These are phyloP conservation scores for Thermothelomyces thermophilus DNA, from an alignment of 2,329 filamentous ascomycete genomes.

Conservation along the genomic window DNA sequence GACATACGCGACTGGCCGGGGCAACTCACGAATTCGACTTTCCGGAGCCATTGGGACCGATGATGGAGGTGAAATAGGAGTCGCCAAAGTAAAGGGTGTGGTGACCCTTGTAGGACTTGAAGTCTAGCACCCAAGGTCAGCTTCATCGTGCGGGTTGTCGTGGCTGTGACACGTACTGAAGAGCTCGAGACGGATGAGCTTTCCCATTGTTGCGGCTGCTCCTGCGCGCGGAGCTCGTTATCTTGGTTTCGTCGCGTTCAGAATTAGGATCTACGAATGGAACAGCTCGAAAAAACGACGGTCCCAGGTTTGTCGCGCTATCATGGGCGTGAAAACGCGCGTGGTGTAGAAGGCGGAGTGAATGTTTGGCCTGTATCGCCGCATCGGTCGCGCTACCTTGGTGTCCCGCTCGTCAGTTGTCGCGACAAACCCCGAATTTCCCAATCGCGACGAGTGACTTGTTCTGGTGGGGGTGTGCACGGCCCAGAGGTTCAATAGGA, in stretches of 20 bases:
- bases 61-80: constrained; percentile 98
- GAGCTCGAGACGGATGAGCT: constrained; percentile 88
- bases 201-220: constrained; percentile 66
- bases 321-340: constrained; percentile 14
- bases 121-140: constrained; percentile 53
- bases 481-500: not conserved
- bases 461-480: constrained; percentile 20
- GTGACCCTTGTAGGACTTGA: constrained; percentile 99
- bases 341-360: constrained; percentile 5
- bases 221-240: constrained; percentile 13
- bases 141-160: not conserved
- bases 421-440: constrained; percentile 23
- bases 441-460: constrained; percentile 12
- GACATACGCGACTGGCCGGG: not conserved
- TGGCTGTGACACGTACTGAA: constrained; percentile 59
- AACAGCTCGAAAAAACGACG: constrained; percentile 9
- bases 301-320: constrained; percentile 1
- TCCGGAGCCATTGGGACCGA: constrained; percentile 97
- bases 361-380: constrained; percentile 3
- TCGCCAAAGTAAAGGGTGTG: constrained; percentile 92
- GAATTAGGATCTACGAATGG: not conserved
- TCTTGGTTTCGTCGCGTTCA: constrained; percentile 14
- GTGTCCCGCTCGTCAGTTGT: constrained; percentile 3
- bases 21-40: constrained; percentile 86
- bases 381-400: constrained; percentile 13